A percentile compares a stretch with the other conserved stretches of the same genome.
phyloP scores from a whole-genome alignment of 2,329 filamentous ascomycete genomes.

The Phialophora macrospora region DNA sequence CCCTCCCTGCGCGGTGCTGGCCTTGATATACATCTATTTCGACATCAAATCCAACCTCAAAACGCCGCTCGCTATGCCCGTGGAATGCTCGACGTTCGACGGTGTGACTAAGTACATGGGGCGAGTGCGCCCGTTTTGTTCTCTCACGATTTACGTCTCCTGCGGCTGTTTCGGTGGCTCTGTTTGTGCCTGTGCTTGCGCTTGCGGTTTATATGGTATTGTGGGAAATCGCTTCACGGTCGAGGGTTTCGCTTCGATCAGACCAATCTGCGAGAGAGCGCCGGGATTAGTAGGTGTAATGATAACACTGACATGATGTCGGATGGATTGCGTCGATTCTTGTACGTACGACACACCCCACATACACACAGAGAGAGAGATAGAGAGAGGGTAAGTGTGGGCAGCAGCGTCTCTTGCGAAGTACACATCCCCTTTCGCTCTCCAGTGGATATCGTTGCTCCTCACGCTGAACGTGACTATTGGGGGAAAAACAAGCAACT shows the following conservation, averaged over 20 bases:
- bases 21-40: neutral
- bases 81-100: neutral
- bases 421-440: neutral
- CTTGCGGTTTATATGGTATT: conserved; percentile 11
- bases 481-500: too few relatives aligned
- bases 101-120: neutral
- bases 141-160: neutral
- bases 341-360: neutral
- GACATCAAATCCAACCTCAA: neutral
- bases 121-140: neutral
- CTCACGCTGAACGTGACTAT: neutral
- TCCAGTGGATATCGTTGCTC: neutral
- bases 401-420: neutral
- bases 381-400: too few relatives aligned
- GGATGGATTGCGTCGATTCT: neutral
- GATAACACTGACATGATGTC: neutral
- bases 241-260: conserved; percentile 36
- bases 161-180: conserved; percentile 7
- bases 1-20: neutral
- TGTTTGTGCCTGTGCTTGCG: neutral
- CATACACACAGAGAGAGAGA: neutral
- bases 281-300: neutral
- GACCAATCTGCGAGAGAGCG: conserved; percentile 29
- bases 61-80: conserved; percentile 9
- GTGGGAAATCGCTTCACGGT: conserved; percentile 23